phyloP scores from a whole-genome alignment of 495 filamentous ascomycete genomes.

The Cudoniella acicularis region DNA sequence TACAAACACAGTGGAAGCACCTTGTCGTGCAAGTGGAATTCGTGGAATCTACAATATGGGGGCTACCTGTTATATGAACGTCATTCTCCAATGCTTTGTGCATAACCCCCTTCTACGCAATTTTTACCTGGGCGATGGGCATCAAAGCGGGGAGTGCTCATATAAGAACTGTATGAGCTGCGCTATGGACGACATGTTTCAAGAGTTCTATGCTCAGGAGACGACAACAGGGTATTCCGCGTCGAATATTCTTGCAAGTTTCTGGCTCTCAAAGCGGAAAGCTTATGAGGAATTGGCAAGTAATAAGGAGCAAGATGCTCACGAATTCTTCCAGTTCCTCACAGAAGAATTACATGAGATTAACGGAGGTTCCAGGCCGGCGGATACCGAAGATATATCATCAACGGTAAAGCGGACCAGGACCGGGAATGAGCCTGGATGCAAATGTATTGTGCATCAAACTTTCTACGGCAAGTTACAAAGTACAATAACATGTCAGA shows the following conservation, averaged over 20 bases:
- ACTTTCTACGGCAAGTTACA: slow-evolving; percentile 85
- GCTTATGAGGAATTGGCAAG: slow-evolving; percentile 72
- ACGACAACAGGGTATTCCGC: slow-evolving; percentile 81
- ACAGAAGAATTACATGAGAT: slow-evolving; percentile 78
- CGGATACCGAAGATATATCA: slow-evolving; percentile 36
- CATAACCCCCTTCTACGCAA: slow-evolving; percentile 84
- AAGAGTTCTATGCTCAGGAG: slow-evolving; percentile 79
- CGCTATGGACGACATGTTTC: slow-evolving; percentile 86
- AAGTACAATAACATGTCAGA: slow-evolving; percentile 81
- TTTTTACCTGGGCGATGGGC: slow-evolving; percentile 83
- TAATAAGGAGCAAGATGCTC: slow-evolving; percentile 91
- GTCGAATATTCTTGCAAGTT: slow-evolving; percentile 71
- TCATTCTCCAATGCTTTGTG: slow-evolving; percentile 80
- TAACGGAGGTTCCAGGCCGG: slow-evolving; percentile 48
- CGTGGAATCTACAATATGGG: slow-evolving; percentile 94
- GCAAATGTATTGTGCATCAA: slow-evolving; percentile 84
- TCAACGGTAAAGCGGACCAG: slow-evolving; percentile 18
- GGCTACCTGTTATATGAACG: slow-evolving; percentile 90
- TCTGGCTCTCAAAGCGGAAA: slow-evolving; percentile 68
- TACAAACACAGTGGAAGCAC: slow-evolving; percentile 54
- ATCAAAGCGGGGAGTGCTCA: slow-evolving; percentile 66
- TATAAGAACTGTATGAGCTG: slow-evolving; percentile 73
- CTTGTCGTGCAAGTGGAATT: slow-evolving; percentile 68
- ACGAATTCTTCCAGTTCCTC: slow-evolving; percentile 92
- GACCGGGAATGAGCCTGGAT: slow-evolving; percentile 40